phyloP scores from a whole-genome alignment of 345 rosid genomes.

The Populus davidiana region DNA sequence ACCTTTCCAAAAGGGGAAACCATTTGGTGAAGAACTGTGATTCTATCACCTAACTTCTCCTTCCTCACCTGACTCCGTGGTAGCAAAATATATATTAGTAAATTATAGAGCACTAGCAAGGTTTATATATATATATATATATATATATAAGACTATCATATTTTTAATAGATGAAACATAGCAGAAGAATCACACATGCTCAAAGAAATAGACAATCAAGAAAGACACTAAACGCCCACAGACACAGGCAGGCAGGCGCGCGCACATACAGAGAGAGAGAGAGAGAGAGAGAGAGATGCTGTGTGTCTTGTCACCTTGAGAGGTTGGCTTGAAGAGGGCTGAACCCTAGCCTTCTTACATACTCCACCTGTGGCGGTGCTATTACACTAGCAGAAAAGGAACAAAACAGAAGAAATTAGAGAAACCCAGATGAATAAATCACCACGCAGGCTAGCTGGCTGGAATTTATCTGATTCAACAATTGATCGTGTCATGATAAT shows the following conservation, averaged over 20 bases:
- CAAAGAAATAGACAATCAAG: conserved; percentile 66
- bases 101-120: conserved; percentile 2
- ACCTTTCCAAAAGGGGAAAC: conserved; percentile 99
- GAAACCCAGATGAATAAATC: background rate
- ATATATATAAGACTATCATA: background rate
- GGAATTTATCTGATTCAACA: background rate
- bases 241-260: background rate
- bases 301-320: conserved; percentile 53
- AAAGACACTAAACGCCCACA: conserved; percentile 39
- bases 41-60: conserved; percentile 86
- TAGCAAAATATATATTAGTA: background rate
- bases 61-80: conserved; percentile 59
- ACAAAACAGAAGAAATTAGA: background rate
- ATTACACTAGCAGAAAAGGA: conserved; percentile 31
- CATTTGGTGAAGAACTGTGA: conserved; percentile 88
- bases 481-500: background rate
- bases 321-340: conserved; percentile 68
- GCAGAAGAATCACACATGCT: conserved; percentile 45
- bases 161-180: conserved; percentile 17
- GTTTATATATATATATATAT: background rate
- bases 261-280: conserved; percentile 6
- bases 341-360: conserved; percentile 55
- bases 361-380: conserved; percentile 39
- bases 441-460: background rate
- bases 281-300: conserved; percentile 21